phyloP scores from a whole-genome alignment of 441 rosid species.

The Mallotus japonicus region DNA sequence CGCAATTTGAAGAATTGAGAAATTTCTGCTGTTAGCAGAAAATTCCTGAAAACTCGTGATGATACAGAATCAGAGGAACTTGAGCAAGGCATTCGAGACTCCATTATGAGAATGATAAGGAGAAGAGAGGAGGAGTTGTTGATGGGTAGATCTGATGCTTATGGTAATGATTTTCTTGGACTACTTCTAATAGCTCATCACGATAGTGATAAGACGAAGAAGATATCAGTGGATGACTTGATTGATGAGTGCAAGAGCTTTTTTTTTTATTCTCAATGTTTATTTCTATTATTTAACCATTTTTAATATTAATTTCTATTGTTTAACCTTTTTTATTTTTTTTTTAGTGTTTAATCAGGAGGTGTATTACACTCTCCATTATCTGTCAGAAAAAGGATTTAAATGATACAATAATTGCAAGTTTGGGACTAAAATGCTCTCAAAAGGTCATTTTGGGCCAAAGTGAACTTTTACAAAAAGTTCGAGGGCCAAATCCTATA shows the following conservation, averaged over 20 bases:
- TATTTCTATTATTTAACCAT: no score
- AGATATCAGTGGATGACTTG: slow-evolving; percentile 31
- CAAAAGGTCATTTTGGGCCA: no score
- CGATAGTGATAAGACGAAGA: slow-evolving; percentile 27
- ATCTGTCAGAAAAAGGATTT: no score
- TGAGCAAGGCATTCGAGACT: slow-evolving; percentile 24
- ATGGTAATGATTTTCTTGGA: slow-evolving; percentile 24
- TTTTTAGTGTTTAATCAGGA: no score
- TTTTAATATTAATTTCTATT: no score
- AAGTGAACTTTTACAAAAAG: no score
- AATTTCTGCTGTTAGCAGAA: slow-evolving; percentile 13
- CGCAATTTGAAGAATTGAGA: neutral
- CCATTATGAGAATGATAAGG: slow-evolving; percentile 23
- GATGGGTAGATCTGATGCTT: slow-evolving; percentile 18
- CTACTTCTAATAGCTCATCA: slow-evolving; percentile 29
- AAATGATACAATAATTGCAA: no score
- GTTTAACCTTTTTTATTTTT: no score
- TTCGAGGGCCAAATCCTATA: no score
- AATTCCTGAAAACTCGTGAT: slow-evolving; percentile 25
- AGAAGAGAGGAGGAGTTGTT: slow-evolving; percentile 29
- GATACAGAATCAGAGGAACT: slow-evolving; percentile 33
- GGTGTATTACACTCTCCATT: no score
- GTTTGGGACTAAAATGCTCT: no score
- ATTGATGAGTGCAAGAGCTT: slow-evolving; percentile 53
- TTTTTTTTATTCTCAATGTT: neutral